Evolutionary conservation across 1,284 basidiomycete genomes (phyloP).

Genomic region (Sanghuangporus weigelae): DNA sequence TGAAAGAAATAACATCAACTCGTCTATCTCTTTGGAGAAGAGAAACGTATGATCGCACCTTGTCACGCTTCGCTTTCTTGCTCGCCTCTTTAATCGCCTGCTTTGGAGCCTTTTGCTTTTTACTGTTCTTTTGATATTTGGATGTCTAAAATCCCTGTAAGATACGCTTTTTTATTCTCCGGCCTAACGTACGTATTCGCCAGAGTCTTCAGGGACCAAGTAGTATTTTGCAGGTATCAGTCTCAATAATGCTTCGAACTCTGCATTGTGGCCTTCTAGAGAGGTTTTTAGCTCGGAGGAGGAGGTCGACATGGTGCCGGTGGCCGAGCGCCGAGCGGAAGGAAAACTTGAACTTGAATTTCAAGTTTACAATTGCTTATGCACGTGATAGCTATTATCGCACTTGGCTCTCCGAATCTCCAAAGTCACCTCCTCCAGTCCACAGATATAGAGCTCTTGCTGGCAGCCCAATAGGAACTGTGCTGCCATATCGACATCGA

Average conservation of each 20-base stretch:
- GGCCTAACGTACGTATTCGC: slow-evolving; percentile 54
- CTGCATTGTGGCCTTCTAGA: slow-evolving; percentile 76
- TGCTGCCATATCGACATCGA: background rate
- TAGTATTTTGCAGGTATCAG: slow-evolving; percentile 90
- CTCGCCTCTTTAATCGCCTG: slow-evolving; percentile 84
- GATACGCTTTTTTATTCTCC: slow-evolving; percentile 27
- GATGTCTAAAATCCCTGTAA: slow-evolving; percentile 35
- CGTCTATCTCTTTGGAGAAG: background rate
- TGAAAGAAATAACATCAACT: background rate
- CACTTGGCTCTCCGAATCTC: background rate
- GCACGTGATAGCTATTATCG: background rate
- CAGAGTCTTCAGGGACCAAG: slow-evolving; percentile 61
- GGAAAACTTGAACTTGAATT: background rate
- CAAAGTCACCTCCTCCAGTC: background rate
- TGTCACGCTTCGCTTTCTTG: slow-evolving; percentile 79
- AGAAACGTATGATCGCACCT: slow-evolving; percentile 46
- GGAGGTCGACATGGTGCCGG: slow-evolving; percentile 40
- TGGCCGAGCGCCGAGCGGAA: background rate
- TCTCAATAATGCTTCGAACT: slow-evolving; percentile 74
- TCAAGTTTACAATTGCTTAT: background rate
- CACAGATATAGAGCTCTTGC: background rate
- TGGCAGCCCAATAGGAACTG: background rate
- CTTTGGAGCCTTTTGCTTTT: slow-evolving; percentile 74
- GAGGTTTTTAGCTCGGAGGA: slow-evolving; percentile 53
- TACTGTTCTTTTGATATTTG: slow-evolving; percentile 88